Conservation (phyloP, 495 filamentous ascomycete genomes). For the Aspergillus indologenus region DNA sequence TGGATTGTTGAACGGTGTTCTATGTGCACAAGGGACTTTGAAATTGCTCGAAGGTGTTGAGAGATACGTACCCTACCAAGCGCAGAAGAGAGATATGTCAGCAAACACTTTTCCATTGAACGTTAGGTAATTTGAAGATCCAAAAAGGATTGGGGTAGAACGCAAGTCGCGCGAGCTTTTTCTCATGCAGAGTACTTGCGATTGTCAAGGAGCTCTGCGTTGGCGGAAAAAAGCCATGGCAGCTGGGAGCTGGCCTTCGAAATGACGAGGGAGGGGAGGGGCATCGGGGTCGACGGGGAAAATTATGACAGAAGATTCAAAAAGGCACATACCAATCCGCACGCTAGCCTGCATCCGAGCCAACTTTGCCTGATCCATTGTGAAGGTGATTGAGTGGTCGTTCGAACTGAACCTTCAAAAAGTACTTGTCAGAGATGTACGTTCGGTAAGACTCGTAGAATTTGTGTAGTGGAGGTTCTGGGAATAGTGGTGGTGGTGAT, state of each 20-base stretch:
- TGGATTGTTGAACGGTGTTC: not conserved
- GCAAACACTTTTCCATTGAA: conserved; percentile 4
- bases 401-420: conserved; percentile 20
- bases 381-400: conserved; percentile 33
- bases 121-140: not conserved
- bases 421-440: conserved; percentile 17
- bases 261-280: not conserved
- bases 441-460: conserved; percentile 6
- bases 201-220: not conserved
- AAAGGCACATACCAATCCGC: conserved; percentile 50
- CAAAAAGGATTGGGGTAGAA: not conserved
- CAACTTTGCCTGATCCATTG: conserved; percentile 58
- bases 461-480: conserved; percentile 7
- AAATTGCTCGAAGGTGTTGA: too few relatives aligned
- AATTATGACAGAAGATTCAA: conserved; percentile 16
- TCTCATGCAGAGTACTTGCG: not conserved
- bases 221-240: not conserved
- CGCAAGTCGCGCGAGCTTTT: not conserved
- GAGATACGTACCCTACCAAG: conserved; percentile 24
- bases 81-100: conserved; percentile 7
- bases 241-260: conserved; percentile 2
- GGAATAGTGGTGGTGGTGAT: too few relatives aligned
- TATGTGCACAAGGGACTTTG: not conserved
- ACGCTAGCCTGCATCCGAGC: conserved; percentile 55
- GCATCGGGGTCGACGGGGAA: conserved; percentile 10